Percentiles rank a stretch among this genome's conserved stretches.
phyloP scores from a whole-genome alignment of 352 stramenopile genomes.

The Globisporangium ultimum region DNA sequence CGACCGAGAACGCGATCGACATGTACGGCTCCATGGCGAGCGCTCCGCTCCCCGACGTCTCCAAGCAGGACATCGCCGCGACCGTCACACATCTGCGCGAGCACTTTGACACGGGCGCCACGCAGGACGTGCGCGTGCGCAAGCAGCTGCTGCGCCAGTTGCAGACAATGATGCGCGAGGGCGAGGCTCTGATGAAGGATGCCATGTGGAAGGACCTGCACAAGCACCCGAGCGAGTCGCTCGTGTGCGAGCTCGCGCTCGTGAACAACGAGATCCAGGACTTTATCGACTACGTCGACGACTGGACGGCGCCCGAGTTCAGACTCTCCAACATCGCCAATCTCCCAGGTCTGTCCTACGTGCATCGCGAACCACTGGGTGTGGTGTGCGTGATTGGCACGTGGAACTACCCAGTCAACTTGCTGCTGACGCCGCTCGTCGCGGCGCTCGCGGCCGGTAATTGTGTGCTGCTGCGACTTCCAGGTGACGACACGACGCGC shows the following conservation, averaged over 20 bases:
- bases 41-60: conserved; percentile 35
- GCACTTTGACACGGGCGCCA: conserved; percentile 44
- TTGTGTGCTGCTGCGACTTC: conserved; percentile 88
- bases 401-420: conserved; percentile 90
- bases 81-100: conserved; percentile 48
- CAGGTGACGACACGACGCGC: conserved; percentile 70
- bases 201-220: conserved; percentile 62
- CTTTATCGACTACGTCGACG: conserved; percentile 54
- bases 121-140: conserved; percentile 38
- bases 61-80: conserved; percentile 42
- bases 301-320: conserved; percentile 48
- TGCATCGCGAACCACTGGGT: conserved; percentile 66
- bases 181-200: conserved; percentile 42
- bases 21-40: neutral
- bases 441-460: conserved; percentile 90
- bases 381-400: too few relatives aligned
- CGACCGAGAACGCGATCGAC: too few relatives aligned
- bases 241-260: conserved; percentile 43
- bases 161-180: conserved; percentile 36
- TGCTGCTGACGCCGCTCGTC: conserved; percentile 72
- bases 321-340: conserved; percentile 48
- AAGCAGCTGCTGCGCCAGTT: conserved; percentile 42
- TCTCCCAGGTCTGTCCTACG: conserved; percentile 42
- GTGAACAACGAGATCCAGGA: conserved; percentile 52
- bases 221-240: conserved; percentile 61